Base-by-base conservation (phyloP, 805 yeast species). In the Priceomyces castillae region DNA sequence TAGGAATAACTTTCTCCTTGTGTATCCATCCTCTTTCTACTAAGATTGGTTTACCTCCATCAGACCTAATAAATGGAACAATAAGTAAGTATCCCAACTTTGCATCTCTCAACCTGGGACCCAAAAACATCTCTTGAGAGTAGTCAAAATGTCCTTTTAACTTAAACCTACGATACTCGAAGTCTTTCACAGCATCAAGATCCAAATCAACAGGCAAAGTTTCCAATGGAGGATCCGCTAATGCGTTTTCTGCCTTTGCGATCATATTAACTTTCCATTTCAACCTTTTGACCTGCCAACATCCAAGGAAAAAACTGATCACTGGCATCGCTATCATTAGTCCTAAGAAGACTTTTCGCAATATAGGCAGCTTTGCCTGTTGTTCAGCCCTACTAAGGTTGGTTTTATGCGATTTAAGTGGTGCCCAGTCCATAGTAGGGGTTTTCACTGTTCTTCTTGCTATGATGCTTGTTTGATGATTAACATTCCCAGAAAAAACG, bases 21-120 rank as follows among this genome's bases (percentile, higher is more conserved):
- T 79, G 68, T 37, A 94, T 80, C 95, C 97, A 94, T 12, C 99
- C 99, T 51, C 99, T 77, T 60, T 88, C 95, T 22, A 94, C 76
- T 42, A 94, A 68, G 14, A 94, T 70, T 41, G 86, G 90, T 38
- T 82, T 77, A 1, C 90, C 94, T 18, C 89, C 86, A 47, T 79
- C 81, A 3, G 79, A 69, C 47, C 95, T 78, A 18, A 80, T 76
- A 54, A 94, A 80, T 10, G 99, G 98, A 4, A 95, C 84, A 23
- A 86, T 80, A 4, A 92, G 74, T 18, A 78, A 65, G 61, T 87
- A 94, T 1, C 99, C 99, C 44, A 81, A 76, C 49, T 71, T 69
- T 3, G 73, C 75, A 48, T 88, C 82, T 50, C 75, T 74, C 39
- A 85, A 71, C 50, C 97, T 76, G 4, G 99, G 98, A 0, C 98